A percentile compares a stretch with the other conserved stretches of the same genome.
Evolutionary conservation across 2,329 filamentous ascomycete genomes (phyloP).

Genomic region (Orbilia ellipsospora): DNA sequence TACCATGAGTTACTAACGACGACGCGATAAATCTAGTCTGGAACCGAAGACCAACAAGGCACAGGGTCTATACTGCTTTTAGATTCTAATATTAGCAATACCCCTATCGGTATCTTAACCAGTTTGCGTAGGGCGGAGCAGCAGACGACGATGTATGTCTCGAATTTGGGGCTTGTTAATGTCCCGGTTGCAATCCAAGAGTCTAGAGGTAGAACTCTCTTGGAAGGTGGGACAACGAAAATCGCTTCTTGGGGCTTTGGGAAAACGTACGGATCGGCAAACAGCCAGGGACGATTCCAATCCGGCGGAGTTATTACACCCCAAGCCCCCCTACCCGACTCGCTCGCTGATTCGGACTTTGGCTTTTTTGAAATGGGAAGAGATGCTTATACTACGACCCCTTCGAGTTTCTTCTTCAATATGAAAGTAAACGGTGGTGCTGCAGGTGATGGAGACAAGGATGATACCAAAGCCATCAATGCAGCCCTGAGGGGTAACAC

Average conservation of each 20-base stretch:
- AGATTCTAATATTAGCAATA: constrained; percentile 81
- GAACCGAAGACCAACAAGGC: not conserved
- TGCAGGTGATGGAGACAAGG: constrained; percentile 84
- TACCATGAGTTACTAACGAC: no score
- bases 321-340: constrained; percentile 14
- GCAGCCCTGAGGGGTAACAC: constrained; percentile 70
- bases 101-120: constrained; percentile 79
- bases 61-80: constrained; percentile 86
- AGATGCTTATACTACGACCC: constrained; percentile 82
- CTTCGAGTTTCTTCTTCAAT: constrained; percentile 68
- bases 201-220: constrained; percentile 69
- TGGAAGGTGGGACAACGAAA: constrained; percentile 73
- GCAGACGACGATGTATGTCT: not conserved
- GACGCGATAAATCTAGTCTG: not conserved
- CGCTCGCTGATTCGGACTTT: constrained; percentile 60
- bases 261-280: not conserved
- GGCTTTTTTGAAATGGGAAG: constrained; percentile 77
- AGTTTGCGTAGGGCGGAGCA: constrained; percentile 61
- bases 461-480: constrained; percentile 93
- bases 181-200: constrained; percentile 66
- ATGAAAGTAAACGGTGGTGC: constrained; percentile 73
- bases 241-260: constrained; percentile 70
- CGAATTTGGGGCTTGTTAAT: constrained; percentile 72
- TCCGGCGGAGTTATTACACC: constrained; percentile 5
- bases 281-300: not conserved